Percentiles rank a stretch among this genome's conserved stretches.
These are phyloP conservation scores for Phialophora verrucosa DNA, from an alignment of 2,329 filamentous ascomycete species.

Conservation along the genomic window DNA sequence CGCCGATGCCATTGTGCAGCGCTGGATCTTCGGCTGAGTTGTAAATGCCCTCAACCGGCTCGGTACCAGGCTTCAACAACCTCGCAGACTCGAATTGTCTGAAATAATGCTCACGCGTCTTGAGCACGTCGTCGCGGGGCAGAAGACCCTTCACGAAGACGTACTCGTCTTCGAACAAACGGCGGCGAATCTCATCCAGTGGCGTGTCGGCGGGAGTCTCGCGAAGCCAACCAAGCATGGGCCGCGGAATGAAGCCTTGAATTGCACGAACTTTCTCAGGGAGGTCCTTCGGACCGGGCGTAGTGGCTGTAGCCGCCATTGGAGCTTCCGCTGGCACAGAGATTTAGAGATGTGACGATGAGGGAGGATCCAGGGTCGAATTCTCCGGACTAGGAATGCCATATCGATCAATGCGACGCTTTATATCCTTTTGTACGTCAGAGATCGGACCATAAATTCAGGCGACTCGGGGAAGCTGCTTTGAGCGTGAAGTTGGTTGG, in stretches of 20 bases:
- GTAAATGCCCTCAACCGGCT: slow-evolving; percentile 51
- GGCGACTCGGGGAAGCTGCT: neutral
- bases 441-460: neutral
- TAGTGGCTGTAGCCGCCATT: neutral
- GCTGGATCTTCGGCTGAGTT: slow-evolving; percentile 45
- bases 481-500: neutral
- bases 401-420: neutral
- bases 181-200: slow-evolving; percentile 47
- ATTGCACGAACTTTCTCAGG: slow-evolving; percentile 13
- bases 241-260: slow-evolving; percentile 33
- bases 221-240: slow-evolving; percentile 44
- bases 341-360: neutral
- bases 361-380: too few species aligned
- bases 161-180: slow-evolving; percentile 50
- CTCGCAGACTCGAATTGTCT: slow-evolving; percentile 47
- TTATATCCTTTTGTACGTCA: neutral
- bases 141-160: slow-evolving; percentile 52
- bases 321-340: neutral
- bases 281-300: neutral
- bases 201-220: slow-evolving; percentile 46
- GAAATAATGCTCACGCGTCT: slow-evolving; percentile 52
- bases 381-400: neutral
- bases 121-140: slow-evolving; percentile 52
- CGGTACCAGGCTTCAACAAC: slow-evolving; percentile 48
- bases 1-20: slow-evolving; percentile 46